Percentiles rank a stretch among this genome's conserved stretches.
phyloP scores from a whole-genome alignment of 805 yeast species.

The Ogataea populi-albae region DNA sequence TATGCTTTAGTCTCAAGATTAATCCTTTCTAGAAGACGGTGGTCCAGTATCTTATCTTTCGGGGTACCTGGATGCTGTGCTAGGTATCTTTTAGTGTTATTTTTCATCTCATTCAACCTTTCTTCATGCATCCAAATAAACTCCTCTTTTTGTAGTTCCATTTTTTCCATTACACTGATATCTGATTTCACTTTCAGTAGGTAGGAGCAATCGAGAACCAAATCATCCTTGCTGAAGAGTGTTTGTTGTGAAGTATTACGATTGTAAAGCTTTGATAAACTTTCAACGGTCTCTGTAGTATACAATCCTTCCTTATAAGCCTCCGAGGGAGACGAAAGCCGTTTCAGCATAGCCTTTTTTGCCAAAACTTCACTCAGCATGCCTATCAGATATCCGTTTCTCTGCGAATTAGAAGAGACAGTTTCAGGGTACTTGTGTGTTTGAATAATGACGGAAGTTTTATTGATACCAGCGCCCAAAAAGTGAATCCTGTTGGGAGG shows the following conservation, averaged over 20 bases:
- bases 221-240: slow-evolving; percentile 15
- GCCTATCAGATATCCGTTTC: slow-evolving; percentile 11
- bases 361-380: slow-evolving; percentile 17
- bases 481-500: slow-evolving; percentile 31
- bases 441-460: slow-evolving; percentile 26
- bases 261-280: slow-evolving; percentile 8
- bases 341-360: slow-evolving; percentile 13
- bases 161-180: slow-evolving; percentile 10
- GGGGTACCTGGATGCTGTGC: slow-evolving; percentile 5
- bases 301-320: slow-evolving; percentile 22
- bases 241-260: slow-evolving; percentile 11
- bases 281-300: slow-evolving; percentile 10
- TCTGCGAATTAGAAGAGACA: slow-evolving; percentile 3
- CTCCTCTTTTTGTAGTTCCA: slow-evolving; percentile 20
- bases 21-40: slow-evolving; percentile 17
- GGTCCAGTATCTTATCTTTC: slow-evolving; percentile 17
- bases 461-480: slow-evolving; percentile 29
- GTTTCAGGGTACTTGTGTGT: slow-evolving; percentile 16
- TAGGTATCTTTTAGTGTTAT: slow-evolving; percentile 2
- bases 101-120: slow-evolving; percentile 16
- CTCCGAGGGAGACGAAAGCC: slow-evolving; percentile 7
- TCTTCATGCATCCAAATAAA: slow-evolving; percentile 26
- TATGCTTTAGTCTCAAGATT: slow-evolving; percentile 16
- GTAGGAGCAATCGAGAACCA: slow-evolving; percentile 20
- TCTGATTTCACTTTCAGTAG: slow-evolving; percentile 12